Base-by-base conservation (phyloP, 2,329 filamentous ascomycete species). In the Cordyceps pruinosa region DNA sequence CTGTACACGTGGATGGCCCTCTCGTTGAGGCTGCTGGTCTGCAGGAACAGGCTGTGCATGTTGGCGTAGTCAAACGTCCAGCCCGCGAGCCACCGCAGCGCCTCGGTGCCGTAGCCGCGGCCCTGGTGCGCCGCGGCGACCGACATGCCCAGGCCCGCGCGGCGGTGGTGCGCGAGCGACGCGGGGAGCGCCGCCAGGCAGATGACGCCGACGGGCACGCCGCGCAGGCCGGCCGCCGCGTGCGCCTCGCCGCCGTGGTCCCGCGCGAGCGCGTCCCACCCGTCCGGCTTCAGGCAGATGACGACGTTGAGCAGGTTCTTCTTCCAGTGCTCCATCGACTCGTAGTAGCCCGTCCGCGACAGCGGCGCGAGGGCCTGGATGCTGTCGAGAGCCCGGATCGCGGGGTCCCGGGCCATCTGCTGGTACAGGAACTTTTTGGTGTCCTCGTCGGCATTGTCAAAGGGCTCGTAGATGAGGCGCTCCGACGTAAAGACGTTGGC, bases 91-190 rank as follows among this genome's bases (percentile, higher is more conserved):
- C 74, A 79, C 19, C 64, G 62, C 50, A 78, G 73, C 5, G 74
- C 72, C 62, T 78, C 76, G 34, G 61, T 62, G 10, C 76, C 76
- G 57, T 77, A 78, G 0, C 76, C 74, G 28, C 65, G 59, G 10
- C 67, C 66, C 56, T 75, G 72, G 58, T 69, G 68, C 7, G 50
- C 30, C 1, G 64, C 59, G 2, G 69, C 57, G 44, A 77, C 67
- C 26, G 65, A 65, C 46, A 76, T 63, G 15, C 67, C 71, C n/a
- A 77, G 63, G 13, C 54, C 48, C 13, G 49, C 37, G 35, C 54
- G 37, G 35, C 54, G 54, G 35, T 49, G 54, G 28, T 57, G 54
- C 21, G 35, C 35, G 10, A 26, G 46, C 45, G 34, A 17, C 19
- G 35, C 26, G 10, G 30, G 45, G 2, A 9, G 17, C 39, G 35